Percentiles rank a stretch among this genome's conserved stretches.
Conservation (phyloP, 148 eudicot species). For the Pharnaceum exiguum region DNA sequence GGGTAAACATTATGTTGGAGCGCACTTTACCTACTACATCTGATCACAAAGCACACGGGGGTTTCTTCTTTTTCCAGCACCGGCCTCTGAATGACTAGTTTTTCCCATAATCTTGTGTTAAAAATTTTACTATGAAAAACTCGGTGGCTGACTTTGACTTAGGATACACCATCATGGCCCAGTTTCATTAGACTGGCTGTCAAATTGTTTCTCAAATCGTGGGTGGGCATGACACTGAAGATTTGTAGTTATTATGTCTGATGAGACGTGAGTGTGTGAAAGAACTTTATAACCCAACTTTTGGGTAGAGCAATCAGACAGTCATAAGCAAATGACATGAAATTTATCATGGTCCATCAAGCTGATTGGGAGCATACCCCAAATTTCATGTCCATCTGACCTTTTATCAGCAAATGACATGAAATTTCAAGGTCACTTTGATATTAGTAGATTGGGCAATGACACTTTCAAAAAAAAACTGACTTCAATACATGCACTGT, state of each 20-base stretch:
- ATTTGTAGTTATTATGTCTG: too few relatives aligned
- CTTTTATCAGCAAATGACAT: too few relatives aligned
- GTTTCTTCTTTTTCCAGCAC: conserved; percentile 17
- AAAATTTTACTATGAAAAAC: background rate
- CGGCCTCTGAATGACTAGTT: background rate
- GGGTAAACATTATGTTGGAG: conserved; percentile 21
- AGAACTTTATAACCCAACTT: background rate
- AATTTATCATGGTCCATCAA: too few relatives aligned
- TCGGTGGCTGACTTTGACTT: conserved; percentile 19
- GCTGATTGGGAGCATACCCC: too few relatives aligned
- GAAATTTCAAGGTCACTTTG: too few relatives aligned
- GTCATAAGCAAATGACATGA: background rate
- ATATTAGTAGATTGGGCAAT: too few relatives aligned
- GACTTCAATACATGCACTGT: too few relatives aligned
- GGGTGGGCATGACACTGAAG: background rate
- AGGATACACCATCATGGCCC: background rate
- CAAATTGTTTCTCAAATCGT: background rate
- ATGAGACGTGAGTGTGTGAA: too few relatives aligned
- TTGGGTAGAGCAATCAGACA: background rate
- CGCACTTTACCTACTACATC: conserved; percentile 44
- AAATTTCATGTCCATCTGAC: too few relatives aligned
- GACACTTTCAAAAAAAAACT: too few relatives aligned
- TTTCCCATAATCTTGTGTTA: conserved; percentile 10
- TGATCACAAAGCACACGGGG: conserved; percentile 16
- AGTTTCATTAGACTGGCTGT: background rate